Evolutionary conservation across 495 filamentous ascomycete genomes (phyloP), one percentile per base, ranked within the genome.

Genomic region (Daldinia childiae): DNA sequence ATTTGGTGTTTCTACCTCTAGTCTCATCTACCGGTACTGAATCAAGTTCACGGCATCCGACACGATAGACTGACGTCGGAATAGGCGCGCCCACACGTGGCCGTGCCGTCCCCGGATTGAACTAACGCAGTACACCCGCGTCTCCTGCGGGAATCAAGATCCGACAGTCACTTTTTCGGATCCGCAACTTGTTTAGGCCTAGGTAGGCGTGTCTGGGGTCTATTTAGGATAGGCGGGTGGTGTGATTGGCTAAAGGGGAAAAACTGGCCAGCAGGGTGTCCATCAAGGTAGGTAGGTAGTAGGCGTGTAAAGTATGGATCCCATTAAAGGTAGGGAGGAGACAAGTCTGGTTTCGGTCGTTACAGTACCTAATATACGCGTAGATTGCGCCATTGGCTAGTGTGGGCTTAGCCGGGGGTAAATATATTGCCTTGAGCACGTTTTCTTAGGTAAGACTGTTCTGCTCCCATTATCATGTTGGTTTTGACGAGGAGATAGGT

Each of bases 371-470:
- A 66, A 66, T 58, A 21, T 26, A 57, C 26, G 36, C 4, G 30
- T 62, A 67, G n/a, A 59, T 58, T 71, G 52, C 62, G 68, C 57
- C 62, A 58, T 26, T 41, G 27, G 58, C 21, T 27, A 41, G 59
- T 19, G 58, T 67, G 55, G 64, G 56, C 32, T 64, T 14, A 0
- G 27, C 64, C 64, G 69, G 69, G 59, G 26, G 29, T 68, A 72
- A 64, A 64, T 72, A 72, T 72, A 72, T 72, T 72, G 30, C 69
- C 69, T 63, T 66, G 59, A 56, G 64, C 60, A 61, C 14, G 48
- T 61, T 63, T 63, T 38, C 26, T 64, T 62, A 59, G 52, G 43
- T 61, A 68, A 64, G 64, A 34, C 1, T 15, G 32, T n/a, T 24
- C 34, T 34, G 4, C 21, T 19, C 38, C 14, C 7, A 30, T 54